Evolutionary conservation across 176 grass and related monocot species (phyloP).

Genomic region (Cymbopogon citratus): DNA sequence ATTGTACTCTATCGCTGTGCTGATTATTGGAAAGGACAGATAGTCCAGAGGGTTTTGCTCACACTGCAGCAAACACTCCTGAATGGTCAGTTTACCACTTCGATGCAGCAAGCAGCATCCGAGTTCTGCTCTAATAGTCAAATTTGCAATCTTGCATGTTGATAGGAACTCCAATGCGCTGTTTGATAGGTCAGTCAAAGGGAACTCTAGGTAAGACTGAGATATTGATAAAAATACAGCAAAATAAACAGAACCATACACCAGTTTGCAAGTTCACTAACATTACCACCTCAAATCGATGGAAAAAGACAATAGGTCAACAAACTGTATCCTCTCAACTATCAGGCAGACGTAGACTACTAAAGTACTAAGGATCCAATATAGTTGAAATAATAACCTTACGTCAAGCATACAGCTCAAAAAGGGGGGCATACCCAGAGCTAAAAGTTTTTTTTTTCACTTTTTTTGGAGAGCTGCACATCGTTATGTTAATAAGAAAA

Average conservation of each 20-base stretch:
- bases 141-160: constrained; percentile 82
- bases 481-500: background rate
- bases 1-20: constrained; percentile 48
- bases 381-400: background rate
- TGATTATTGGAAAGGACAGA: constrained; percentile 88
- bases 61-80: constrained; percentile 87
- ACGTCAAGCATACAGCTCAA: background rate
- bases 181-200: background rate
- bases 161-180: constrained; percentile 86
- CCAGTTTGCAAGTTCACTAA: background rate
- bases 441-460: background rate
- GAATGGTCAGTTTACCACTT: constrained; percentile 68
- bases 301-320: background rate
- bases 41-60: constrained; percentile 91
- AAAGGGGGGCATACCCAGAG: background rate
- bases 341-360: background rate
- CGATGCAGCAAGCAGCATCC: constrained; percentile 87
- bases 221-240: background rate
- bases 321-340: background rate
- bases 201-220: background rate
- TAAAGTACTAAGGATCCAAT: background rate
- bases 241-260: background rate
- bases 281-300: background rate
- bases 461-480: background rate
- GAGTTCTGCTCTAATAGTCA: constrained; percentile 78